Evolutionary conservation across 148 eudicot genomes (phyloP), one percentile per base, ranked within the genome.

Genomic region (Rhododendron henanense): DNA sequence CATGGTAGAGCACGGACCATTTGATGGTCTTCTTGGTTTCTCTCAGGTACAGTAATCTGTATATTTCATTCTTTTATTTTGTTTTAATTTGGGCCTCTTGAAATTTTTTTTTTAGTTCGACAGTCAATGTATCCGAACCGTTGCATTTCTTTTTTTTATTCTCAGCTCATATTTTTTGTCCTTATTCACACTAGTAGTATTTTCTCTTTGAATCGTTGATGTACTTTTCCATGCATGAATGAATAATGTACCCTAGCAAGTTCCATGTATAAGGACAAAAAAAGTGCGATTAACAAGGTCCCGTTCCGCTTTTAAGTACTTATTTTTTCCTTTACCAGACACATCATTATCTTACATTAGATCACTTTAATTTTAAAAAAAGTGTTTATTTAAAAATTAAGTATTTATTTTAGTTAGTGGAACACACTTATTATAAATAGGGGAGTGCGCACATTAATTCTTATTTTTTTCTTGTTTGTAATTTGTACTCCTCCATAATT

Each of bases 21-120:
- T 96, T 83, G 99, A 96, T 90, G 99, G 99, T n/a, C 90, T 96
- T 82, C 91, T 95, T 79, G 99, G 99, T 16, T 96, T 96, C 85
- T 96, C 99, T 33, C 99, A 96, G 99, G 99, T 94, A 80, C 21
- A 18, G 7, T 18, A 21, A 9, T 81, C 74, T 35, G 67, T 10
- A 53, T 74, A 45, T 47, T 45, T 73, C 21, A 39, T 47, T 76
- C 25, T 53, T 48, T 35, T 35, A 33, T 33, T 33, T 33, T 33
- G 35, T 33, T 33, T 33, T 33, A 1, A 33, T 33, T 33, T 33
- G 35, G 35, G 35, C 35, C 35, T 33, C 35, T 33, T 65, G 73
- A 19, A 4, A 1, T 55, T 55, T 1, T 48, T 1, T 48, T 47
- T 7, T 47, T 47, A 45, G 10, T 45, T 45, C 1, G 9, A 41